phyloP scores from a whole-genome alignment of 352 stramenopile species.

The Phytophthora cactorum region DNA sequence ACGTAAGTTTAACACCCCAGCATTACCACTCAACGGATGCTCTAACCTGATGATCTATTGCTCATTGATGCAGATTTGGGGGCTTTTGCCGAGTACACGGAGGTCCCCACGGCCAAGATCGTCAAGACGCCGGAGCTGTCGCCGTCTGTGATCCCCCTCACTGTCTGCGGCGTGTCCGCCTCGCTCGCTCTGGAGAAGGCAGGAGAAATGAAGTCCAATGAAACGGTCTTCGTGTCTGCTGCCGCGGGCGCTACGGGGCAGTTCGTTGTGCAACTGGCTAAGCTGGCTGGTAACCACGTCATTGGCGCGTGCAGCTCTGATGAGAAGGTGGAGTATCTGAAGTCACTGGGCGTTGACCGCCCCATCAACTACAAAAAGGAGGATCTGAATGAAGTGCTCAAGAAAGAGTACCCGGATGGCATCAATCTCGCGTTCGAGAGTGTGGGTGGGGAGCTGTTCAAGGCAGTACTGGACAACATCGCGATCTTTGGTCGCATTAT shows the following conservation, averaged over 20 bases:
- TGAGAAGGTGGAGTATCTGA: slow-evolving; percentile 76
- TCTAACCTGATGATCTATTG: not conserved
- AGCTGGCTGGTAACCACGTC: slow-evolving; percentile 60
- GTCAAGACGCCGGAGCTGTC: slow-evolving; percentile 38
- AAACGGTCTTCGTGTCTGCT: slow-evolving; percentile 46
- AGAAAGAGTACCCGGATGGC: slow-evolving; percentile 47
- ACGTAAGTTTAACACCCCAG: slow-evolving; percentile 24
- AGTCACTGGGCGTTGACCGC: slow-evolving; percentile 51
- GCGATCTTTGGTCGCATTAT: slow-evolving; percentile 63
- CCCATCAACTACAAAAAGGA: slow-evolving; percentile 81
- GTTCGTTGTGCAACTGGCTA: slow-evolving; percentile 83
- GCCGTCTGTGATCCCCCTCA: slow-evolving; percentile 42
- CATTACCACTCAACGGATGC: not conserved
- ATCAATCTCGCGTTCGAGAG: slow-evolving; percentile 49
- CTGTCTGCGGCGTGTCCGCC: slow-evolving; percentile 47
- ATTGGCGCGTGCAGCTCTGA: slow-evolving; percentile 71
- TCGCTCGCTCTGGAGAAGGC: slow-evolving; percentile 60
- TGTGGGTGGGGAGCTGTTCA: slow-evolving; percentile 43
- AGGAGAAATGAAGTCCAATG: slow-evolving; percentile 52
- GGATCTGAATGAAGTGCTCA: slow-evolving; percentile 38
- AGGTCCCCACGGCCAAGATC: slow-evolving; percentile 36
- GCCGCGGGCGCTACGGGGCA: slow-evolving; percentile 72
- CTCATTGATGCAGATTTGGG: slow-evolving; percentile 40
- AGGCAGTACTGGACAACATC: slow-evolving; percentile 57
- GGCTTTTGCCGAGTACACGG: slow-evolving; percentile 59